A percentile compares a stretch with the other conserved stretches of the same genome.
These are phyloP conservation scores for Crithidia sp. DNA, from an alignment of 208 protist genomes.

Conservation along the genomic window DNA sequence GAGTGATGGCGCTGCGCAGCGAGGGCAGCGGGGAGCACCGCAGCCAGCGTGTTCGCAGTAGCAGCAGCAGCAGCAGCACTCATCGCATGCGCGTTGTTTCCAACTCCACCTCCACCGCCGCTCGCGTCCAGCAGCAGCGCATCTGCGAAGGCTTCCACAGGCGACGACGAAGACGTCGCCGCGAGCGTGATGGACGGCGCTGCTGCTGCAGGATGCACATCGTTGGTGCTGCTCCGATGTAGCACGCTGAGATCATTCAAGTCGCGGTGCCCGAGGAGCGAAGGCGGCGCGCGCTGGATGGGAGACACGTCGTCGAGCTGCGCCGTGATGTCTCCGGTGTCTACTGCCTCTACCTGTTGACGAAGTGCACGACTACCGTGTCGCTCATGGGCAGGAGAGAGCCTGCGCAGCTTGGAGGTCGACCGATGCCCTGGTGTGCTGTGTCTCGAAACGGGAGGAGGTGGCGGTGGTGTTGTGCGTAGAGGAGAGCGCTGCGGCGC, in stretches of 20 bases:
- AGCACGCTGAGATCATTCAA: background rate
- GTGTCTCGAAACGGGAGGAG: no score
- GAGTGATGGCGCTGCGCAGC: no score
- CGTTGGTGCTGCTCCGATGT: background rate
- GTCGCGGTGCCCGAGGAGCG: background rate
- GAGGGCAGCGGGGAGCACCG: no score
- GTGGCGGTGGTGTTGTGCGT: no score
- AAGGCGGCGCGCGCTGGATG: background rate
- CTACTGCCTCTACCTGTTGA: background rate
- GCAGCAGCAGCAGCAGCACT: background rate
- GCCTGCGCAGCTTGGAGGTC: background rate
- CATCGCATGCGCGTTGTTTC: background rate
- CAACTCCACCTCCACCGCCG: background rate
- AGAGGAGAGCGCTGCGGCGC: no score
- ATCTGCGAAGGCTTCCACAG: slow-evolving; percentile 56
- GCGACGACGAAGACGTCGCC: slow-evolving; percentile 20
- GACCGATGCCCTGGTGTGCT: no score
- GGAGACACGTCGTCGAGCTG: background rate
- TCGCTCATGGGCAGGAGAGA: background rate
- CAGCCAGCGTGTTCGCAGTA: background rate
- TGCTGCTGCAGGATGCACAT: background rate
- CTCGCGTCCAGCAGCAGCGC: slow-evolving; percentile 39
- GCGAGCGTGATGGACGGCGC: background rate
- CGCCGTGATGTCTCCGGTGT: background rate
- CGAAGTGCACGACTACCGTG: background rate